A percentile compares a stretch with the other conserved stretches of the same genome.
phyloP scores from a whole-genome alignment of 768 basidiomycete genomes.

The Rhizopogon salebrosus region DNA sequence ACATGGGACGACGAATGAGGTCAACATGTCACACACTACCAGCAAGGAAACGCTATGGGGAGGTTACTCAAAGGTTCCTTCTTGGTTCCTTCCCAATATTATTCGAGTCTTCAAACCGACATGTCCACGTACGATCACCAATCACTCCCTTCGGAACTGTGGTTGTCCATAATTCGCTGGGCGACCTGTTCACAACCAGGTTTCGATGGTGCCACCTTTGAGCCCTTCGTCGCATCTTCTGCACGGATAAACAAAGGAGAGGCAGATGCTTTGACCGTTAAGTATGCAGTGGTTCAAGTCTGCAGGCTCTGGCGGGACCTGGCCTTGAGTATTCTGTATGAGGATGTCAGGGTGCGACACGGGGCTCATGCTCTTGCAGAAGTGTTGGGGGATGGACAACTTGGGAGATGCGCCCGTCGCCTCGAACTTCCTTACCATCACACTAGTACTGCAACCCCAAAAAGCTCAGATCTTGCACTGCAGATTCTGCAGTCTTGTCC shows the following conservation, averaged over 20 bases:
- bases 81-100: neutral
- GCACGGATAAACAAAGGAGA: constrained; percentile 12
- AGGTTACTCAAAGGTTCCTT: neutral
- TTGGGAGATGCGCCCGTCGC: constrained; percentile 43
- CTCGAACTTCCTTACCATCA: constrained; percentile 53
- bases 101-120: neutral
- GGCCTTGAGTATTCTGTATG: constrained; percentile 43
- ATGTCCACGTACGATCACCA: neutral
- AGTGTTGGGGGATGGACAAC: constrained; percentile 19
- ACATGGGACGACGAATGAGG: too few species aligned
- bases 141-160: constrained; percentile 47
- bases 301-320: constrained; percentile 54
- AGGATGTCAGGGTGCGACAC: constrained; percentile 42
- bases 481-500: constrained; percentile 46
- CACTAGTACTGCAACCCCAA: constrained; percentile 36
- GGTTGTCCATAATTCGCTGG: constrained; percentile 47
- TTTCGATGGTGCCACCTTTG: constrained; percentile 30
- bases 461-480: constrained; percentile 30
- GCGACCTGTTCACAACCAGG: constrained; percentile 28
- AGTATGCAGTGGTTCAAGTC: constrained; percentile 43
- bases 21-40: too few species aligned
- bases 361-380: constrained; percentile 27
- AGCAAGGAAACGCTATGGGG: neutral
- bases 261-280: constrained; percentile 29
- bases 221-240: constrained; percentile 40